Base-by-base conservation (phyloP, 306 rosid species). In the Ormosia semicastrata region DNA sequence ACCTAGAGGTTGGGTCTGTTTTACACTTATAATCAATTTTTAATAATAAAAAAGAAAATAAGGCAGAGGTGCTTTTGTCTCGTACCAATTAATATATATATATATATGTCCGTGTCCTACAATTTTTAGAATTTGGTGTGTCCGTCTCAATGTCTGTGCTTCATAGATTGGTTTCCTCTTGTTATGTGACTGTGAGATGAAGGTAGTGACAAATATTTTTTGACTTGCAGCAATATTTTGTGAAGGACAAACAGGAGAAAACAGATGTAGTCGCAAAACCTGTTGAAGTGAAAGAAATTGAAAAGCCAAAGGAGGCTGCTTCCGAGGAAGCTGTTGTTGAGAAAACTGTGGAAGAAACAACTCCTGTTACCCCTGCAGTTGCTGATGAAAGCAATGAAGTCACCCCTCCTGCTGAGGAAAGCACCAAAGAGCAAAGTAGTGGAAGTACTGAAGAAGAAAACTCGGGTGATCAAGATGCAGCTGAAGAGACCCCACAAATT, bases 401-500 rank as follows among this genome's bases (percentile, higher is more conserved):
- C 40, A 14, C 53, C 70, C 78, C 88, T 81, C 81, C 89, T 65
- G 68, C 88, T 64, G 86, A 53, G 71, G 89, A 83, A 68, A 85
- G 47, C 80, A 46, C 84, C 36, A 86, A 76, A 46, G 88, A 85
- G 81, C 90, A 81, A 86, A 85, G 84, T 87, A 85, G 87, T 73
- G 94, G 84, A 36, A 86, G 60, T 79, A 59, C 77, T 68, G 85
- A 11, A 11, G 89, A 86, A 58, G 81, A 84, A 9, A 85, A 47
- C 60, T 67, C 97, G 11, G 90, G 66, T 54, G 91, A 86, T 37
- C 89, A 91, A 86, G 97, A 89, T 34, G 87, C 85, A 72, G 82
- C 62, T 14, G 93, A 92, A 80, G 97, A 90, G 89, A 79, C 85
- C 46, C 90, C 93, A n/a, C 91, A 91, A 87, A 87, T 95, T 80